Evolutionary conservation across 73 alveolate genomes (phyloP).

Genomic region (Paramecium primaurelia): DNA sequence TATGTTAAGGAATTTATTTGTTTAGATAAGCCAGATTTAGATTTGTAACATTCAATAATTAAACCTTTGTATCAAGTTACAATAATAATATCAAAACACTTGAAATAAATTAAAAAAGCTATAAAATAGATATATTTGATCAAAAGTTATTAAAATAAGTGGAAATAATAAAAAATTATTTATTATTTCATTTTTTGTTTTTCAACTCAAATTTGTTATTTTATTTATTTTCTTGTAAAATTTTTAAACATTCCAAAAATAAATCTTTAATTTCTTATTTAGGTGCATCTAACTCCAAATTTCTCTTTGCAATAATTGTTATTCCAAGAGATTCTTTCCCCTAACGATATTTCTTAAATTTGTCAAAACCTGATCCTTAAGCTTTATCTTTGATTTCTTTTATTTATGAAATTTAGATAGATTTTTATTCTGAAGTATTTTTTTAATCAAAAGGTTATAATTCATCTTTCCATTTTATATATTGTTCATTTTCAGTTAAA

Average conservation of each 20-base stretch:
- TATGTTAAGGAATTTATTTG: no score
- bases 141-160: background rate
- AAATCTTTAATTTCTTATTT: background rate
- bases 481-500: background rate
- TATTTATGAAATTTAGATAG: background rate
- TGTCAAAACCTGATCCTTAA: background rate
- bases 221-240: background rate
- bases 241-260: background rate
- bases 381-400: background rate
- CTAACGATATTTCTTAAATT: background rate
- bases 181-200: background rate
- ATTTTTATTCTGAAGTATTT: background rate
- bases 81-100: no score
- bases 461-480: constrained; percentile 1
- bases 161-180: background rate
- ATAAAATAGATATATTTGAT: background rate
- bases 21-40: no score
- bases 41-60: no score
- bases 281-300: constrained; percentile 8
- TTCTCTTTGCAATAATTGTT: background rate
- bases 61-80: no score
- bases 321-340: constrained; percentile 14
- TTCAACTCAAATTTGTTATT: background rate
- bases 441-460: constrained; percentile 19
- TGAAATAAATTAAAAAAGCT: no score